These are phyloP conservation scores for Eimeria tenella DNA, from an alignment of 169 alveolate genomes.

Conservation along the genomic window DNA sequence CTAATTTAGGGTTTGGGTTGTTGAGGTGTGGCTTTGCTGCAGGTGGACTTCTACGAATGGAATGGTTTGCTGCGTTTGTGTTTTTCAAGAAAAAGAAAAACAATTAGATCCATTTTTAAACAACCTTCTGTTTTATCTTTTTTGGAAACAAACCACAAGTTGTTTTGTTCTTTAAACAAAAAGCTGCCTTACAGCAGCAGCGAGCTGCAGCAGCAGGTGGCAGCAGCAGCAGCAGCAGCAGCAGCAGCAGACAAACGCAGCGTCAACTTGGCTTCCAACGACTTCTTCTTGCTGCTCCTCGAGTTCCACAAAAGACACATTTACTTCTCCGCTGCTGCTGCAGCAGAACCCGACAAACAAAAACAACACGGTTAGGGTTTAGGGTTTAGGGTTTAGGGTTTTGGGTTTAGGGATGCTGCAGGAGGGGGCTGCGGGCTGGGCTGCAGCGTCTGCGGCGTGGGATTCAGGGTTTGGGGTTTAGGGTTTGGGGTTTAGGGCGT, in stretches of 20 bases:
- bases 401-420: no score
- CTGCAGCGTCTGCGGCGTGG: no score
- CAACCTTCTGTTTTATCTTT: slow-evolving; percentile 94
- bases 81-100: slow-evolving; percentile 98
- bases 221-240: slow-evolving; percentile 83
- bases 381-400: no score
- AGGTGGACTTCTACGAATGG: slow-evolving; percentile 98
- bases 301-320: slow-evolving; percentile 93
- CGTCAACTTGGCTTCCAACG: slow-evolving; percentile 91
- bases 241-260: slow-evolving; percentile 89
- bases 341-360: not conserved
- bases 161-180: slow-evolving; percentile 89
- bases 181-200: slow-evolving; percentile 81
- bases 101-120: slow-evolving; percentile 97
- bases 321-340: slow-evolving; percentile 86
- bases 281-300: slow-evolving; percentile 90
- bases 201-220: slow-evolving; percentile 81
- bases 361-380: not conserved
- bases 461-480: no score
- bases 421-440: no score
- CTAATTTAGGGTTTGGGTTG: no score
- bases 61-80: slow-evolving; percentile 98
- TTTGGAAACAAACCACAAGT: slow-evolving; percentile 95
- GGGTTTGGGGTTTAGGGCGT: no score
- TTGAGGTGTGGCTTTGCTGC: not conserved